These are phyloP conservation scores for Coffea canephora DNA, from an alignment of 257 asterid species.

Conservation along the genomic window DNA sequence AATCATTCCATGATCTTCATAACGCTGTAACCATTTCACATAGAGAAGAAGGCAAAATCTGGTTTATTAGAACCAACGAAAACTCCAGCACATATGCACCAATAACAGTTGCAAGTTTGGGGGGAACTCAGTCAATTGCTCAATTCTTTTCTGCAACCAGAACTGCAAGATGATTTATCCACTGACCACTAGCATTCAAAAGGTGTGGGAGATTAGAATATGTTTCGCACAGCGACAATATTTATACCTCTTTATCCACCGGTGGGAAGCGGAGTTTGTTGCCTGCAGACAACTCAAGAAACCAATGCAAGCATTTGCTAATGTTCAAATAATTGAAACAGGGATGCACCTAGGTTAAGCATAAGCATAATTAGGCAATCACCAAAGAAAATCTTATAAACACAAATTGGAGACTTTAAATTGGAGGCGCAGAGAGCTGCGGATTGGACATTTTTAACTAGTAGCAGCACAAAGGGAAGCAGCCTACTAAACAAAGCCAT, in stretches of 20 bases:
- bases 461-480: neutral
- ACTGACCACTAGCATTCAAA: neutral
- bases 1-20: slow-evolving; percentile 3
- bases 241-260: neutral
- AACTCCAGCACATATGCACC: slow-evolving; percentile 4
- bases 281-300: slow-evolving; percentile 15
- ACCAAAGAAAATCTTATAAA: neutral
- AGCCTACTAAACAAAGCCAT: slow-evolving; percentile 29
- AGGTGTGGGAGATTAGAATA: neutral
- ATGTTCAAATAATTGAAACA: neutral
- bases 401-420: neutral
- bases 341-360: neutral
- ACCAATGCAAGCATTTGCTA: slow-evolving; percentile 2
- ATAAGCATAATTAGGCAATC: slow-evolving; percentile 7
- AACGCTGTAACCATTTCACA: neutral
- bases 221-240: too few relatives aligned
- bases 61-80: neutral
- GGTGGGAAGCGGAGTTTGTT: neutral
- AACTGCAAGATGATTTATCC: neutral
- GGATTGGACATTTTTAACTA: neutral
- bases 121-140: neutral
- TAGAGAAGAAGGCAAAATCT: neutral
- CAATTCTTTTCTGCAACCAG: neutral
- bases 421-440: neutral
- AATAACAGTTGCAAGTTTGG: neutral